Base-by-base conservation (phyloP, 2,329 filamentous ascomycete genomes). In the Rhynchosporium agropyri region DNA sequence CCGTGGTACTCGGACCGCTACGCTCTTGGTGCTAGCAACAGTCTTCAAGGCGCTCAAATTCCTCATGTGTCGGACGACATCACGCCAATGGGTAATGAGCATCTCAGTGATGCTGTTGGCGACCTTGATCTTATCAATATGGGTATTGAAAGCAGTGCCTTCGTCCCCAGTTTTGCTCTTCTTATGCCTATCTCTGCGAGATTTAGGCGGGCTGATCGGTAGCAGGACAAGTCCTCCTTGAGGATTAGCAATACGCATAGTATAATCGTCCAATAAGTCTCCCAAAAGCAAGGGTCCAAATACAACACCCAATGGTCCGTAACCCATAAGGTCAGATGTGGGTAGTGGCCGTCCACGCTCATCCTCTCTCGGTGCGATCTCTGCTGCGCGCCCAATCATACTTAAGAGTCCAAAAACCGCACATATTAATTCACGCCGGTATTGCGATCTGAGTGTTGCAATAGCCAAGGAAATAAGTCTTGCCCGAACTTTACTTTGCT, bases 391-490 rank as follows among this genome's bases (percentile, higher is more conserved):
- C 2, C 85, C 87, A 61, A 90, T 80, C 43, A 88, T 77, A 58
- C 82, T 85, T 10, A 89, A 76, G 12, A 90, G 77, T 0, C 87
- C 88, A 71, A 90, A 87, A 0, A 90, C 85, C 4, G 85, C 84
- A 65, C 84, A 89, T 49, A 90, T 86, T 3, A 90, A 76, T 53
- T 89, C 84, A 29, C 86, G 79, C 48, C 85, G 81, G 64, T 84
- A 84, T 59, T 81, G 81, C 0, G 85, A 88, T 60, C 79, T 77
- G n/a, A 88, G 75, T 0, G 83, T 83, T 1, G 80, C 79, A 48
- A 90, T 80, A 7, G 85, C 85, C 40, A 89, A 75, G 1, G 87
- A 86, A 65, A 89, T 87, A 3, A 90, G 78, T n/a, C 85, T 79
- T 7, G 86, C 85, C n/a, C 83, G 80, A 13, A 87, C 75, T 66